Evolutionary conservation across 2,329 filamentous ascomycete species (phyloP).

Genomic region (Beauveria sp.): DNA sequence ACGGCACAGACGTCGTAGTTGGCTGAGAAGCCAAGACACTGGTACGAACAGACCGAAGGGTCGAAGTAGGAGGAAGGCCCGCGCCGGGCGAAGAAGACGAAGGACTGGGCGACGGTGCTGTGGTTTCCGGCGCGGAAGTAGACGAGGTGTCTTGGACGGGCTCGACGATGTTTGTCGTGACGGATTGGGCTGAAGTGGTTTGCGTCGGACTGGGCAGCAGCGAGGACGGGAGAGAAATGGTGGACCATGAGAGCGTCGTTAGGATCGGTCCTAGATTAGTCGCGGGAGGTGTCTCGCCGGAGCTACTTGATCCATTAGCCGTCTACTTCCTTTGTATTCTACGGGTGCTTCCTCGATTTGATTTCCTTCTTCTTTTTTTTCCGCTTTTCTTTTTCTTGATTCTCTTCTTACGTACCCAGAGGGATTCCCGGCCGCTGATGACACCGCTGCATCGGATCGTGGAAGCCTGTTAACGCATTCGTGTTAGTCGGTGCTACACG

Average conservation of each 20-base stretch:
- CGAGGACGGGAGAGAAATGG: background rate
- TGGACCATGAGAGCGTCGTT: background rate
- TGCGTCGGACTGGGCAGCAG: background rate
- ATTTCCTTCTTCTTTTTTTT: background rate
- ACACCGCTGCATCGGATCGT: background rate
- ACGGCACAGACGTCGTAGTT: no score
- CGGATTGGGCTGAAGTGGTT: background rate
- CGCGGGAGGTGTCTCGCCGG: background rate
- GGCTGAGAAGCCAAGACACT: no score
- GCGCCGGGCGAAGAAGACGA: no score
- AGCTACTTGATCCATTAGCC: constrained; percentile 12
- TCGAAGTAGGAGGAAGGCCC: no score
- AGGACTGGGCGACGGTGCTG: no score
- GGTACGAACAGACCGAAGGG: no score
- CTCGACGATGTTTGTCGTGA: background rate
- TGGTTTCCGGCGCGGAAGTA: no score
- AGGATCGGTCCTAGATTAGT: constrained; percentile 1
- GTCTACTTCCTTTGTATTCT: background rate
- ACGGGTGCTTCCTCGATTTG: background rate
- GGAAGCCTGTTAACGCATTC: background rate
- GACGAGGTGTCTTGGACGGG: background rate
- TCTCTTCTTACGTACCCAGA: background rate
- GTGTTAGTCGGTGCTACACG: background rate
- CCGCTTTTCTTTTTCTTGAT: background rate
- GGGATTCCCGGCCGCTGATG: background rate